These are phyloP conservation scores for Kewa caespitosa DNA, from an alignment of 179 eudicot genomes.

Conservation along the genomic window DNA sequence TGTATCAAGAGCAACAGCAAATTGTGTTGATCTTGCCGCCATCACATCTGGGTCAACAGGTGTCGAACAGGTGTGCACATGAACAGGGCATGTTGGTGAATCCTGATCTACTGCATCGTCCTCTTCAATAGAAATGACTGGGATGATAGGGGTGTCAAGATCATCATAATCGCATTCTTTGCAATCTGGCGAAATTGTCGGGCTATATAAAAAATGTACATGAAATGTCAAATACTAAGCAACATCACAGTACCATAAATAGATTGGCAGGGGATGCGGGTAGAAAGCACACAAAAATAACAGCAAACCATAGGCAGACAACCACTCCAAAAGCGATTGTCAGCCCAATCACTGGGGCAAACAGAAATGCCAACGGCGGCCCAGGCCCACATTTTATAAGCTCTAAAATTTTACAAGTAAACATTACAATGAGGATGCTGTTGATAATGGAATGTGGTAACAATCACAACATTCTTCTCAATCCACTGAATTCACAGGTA, in stretches of 20 bases:
- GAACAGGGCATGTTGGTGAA: slow-evolving; percentile 21
- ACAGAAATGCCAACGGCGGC: too few species aligned
- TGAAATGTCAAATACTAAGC: slow-evolving; percentile 1
- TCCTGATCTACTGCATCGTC: slow-evolving; percentile 18
- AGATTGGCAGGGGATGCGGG: background rate
- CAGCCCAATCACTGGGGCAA: too few species aligned
- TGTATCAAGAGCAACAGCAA: slow-evolving; percentile 12
- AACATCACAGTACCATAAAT: background rate
- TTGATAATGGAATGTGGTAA: too few species aligned
- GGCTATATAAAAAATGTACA: slow-evolving; percentile 32
- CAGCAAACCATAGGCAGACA: too few species aligned
- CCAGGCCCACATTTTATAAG: too few species aligned
- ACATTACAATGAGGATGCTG: too few species aligned
- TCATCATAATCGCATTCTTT: slow-evolving; percentile 36
- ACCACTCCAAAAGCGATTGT: too few species aligned
- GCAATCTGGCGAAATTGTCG: slow-evolving; percentile 27
- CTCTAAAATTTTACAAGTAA: too few species aligned
- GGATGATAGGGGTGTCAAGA: slow-evolving; percentile 39
- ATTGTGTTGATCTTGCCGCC: background rate
- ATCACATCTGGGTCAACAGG: slow-evolving; percentile 10
- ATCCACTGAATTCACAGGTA: too few species aligned
- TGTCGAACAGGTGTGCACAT: slow-evolving; percentile 3
- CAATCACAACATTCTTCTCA: too few species aligned
- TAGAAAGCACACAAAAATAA: too few species aligned
- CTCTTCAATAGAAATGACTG: slow-evolving; percentile 55